Evolutionary conservation across 805 yeast genomes (phyloP), one percentile per base, ranked within the genome.

Genomic region (Blastobotrys attinorum): DNA sequence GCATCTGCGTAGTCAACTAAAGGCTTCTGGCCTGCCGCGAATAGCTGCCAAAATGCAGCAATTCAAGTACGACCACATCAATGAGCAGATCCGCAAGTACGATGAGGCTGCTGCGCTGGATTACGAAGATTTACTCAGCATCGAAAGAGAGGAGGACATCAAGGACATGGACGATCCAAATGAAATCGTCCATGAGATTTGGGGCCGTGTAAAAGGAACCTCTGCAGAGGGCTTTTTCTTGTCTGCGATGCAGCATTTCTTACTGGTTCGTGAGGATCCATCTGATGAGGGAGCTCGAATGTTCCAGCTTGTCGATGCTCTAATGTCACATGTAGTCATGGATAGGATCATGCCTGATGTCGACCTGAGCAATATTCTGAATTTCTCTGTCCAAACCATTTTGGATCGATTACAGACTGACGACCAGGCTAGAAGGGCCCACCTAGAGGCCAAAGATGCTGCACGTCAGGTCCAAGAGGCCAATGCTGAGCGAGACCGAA

Each of bases 401-500:
- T 70, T 77, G 46, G 79, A 86, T 35, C 73, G 83, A 22, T 70
- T 89, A 56, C 79, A 80, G 52, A 84, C 96, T 0, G 96, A 90
- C 59, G 95, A 86, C 43, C 80, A 81, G 63, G 95, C 95, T 10
- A 70, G 79, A 42, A 72, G 83, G 47, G 94, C 96, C 48, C 72
- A 67, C 43, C 58, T 57, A 43, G 87, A 75, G 43, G 70, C 79
- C 31, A 71, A 72, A 54, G 75, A 70, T 37, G 71, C 79, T 33
- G 67, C 71, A 3, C 67, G 67, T 45, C 68, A 66, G 33, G 74
- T 80, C 2, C 81, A 77, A 47, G 72, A 71, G 47, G 78, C 79
- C 13, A 61, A 64, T 16, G 76, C 77, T 2, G 87, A 81, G 55
- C 62, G 78, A 46, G 77, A 76, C 58, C 78, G 75, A 27, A 69